Evolutionary conservation across 345 rosid genomes (phyloP).

Genomic region (Turritis glabra): DNA sequence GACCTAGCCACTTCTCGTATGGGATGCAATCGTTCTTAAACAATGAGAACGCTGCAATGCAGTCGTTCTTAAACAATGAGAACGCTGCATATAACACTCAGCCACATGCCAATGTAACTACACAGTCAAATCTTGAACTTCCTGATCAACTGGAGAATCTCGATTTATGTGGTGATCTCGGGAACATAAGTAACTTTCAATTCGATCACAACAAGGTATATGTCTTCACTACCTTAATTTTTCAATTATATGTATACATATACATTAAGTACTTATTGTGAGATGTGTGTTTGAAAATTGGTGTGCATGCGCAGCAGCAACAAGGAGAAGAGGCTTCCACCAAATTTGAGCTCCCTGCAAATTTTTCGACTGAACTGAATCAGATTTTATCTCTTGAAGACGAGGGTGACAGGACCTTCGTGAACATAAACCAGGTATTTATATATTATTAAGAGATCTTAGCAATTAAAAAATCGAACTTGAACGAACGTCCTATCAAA

Average conservation of each 20-base stretch:
- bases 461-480: neutral
- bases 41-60: too few relatives aligned
- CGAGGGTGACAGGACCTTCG: neutral
- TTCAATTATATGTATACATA: neutral
- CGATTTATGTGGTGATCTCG: conserved; percentile 4
- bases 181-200: conserved; percentile 3
- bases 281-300: neutral
- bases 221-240: neutral
- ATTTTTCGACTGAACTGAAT: conserved; percentile 7
- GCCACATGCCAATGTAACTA: neutral
- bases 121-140: conserved; percentile 23
- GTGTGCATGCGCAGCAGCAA: conserved; percentile 6
- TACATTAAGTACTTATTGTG: neutral
- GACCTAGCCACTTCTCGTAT: conserved; percentile 11
- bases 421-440: conserved; percentile 31
- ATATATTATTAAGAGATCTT: neutral
- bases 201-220: conserved; percentile 26
- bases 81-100: neutral
- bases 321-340: conserved; percentile 16
- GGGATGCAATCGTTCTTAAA: conserved; percentile 10
- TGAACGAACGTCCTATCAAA: neutral
- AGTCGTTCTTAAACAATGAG: conserved; percentile 23
- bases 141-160: conserved; percentile 20
- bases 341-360: conserved; percentile 12
- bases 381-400: conserved; percentile 17